phyloP scores from a whole-genome alignment of 1,284 basidiomycete species.

The Volvariella surrecta region DNA sequence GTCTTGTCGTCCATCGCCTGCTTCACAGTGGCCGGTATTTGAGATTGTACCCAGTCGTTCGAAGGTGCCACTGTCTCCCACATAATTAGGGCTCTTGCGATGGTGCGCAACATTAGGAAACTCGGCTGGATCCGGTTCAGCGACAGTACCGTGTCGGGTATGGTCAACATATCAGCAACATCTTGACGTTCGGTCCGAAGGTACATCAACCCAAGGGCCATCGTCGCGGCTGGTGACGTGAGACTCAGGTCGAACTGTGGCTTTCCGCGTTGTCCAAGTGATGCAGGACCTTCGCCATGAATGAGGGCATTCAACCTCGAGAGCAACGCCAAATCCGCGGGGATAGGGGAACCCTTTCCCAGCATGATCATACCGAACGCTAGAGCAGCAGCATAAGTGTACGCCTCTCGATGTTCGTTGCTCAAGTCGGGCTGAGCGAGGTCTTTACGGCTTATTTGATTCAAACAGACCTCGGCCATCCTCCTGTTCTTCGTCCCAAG shows the following conservation, averaged over 20 bases:
- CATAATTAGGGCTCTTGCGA: constrained; percentile 79
- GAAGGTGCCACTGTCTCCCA: constrained; percentile 77
- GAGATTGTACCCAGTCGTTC: constrained; percentile 69
- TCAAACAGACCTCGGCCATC: constrained; percentile 88
- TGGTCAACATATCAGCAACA: constrained; percentile 75
- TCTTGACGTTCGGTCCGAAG: constrained; percentile 79
- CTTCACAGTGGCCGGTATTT: constrained; percentile 68
- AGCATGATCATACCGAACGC: constrained; percentile 96
- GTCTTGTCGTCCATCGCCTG: constrained; percentile 45
- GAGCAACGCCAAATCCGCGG: constrained; percentile 67
- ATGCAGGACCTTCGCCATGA: constrained; percentile 52
- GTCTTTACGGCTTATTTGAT: constrained; percentile 74
- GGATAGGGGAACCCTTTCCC: constrained; percentile 71
- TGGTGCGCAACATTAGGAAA: constrained; percentile 75
- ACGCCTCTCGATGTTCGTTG: constrained; percentile 84
- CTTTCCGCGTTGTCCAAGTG: constrained; percentile 27
- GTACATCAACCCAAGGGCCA: constrained; percentile 91
- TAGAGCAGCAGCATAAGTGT: constrained; percentile 83
- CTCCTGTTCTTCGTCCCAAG: constrained; percentile 81
- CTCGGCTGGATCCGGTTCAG: constrained; percentile 86
- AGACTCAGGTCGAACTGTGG: constrained; percentile 73
- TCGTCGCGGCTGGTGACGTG: constrained; percentile 84
- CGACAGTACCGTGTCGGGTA: constrained; percentile 74
- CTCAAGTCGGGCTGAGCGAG: constrained; percentile 75
- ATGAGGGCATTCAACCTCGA: constrained; percentile 62